phyloP scores from a whole-genome alignment of 352 stramenopile species.

The Sclerospora graminicola region DNA sequence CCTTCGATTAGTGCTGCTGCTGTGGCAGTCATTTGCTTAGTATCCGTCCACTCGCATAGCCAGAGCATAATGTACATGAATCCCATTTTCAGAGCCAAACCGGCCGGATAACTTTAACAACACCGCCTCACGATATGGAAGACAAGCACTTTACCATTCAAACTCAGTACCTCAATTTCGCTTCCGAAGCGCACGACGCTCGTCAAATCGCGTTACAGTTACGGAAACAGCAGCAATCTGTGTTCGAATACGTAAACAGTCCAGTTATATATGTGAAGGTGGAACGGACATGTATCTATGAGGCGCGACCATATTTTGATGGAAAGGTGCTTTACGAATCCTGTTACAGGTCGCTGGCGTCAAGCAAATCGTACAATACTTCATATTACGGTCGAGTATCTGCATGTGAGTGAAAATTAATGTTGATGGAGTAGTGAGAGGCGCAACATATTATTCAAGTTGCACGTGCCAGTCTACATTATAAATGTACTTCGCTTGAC shows the following conservation, averaged over 20 bases:
- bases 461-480: too few relatives aligned
- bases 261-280: too few relatives aligned
- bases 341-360: too few relatives aligned
- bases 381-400: too few relatives aligned
- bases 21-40: conserved; percentile 38
- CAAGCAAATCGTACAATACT: too few relatives aligned
- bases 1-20: conserved; percentile 19
- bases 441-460: too few relatives aligned
- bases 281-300: background rate
- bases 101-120: conserved; percentile 37
- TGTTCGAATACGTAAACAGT: conserved; percentile 13
- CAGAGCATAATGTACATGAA: conserved; percentile 51
- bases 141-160: conserved; percentile 36
- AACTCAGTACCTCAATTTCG: conserved; percentile 42
- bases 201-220: conserved; percentile 29
- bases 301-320: background rate
- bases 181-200: conserved; percentile 33
- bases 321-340: too few relatives aligned
- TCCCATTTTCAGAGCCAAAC: conserved; percentile 24
- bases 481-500: too few relatives aligned
- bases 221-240: conserved; percentile 19
- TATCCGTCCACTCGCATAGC: conserved; percentile 45
- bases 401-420: too few relatives aligned
- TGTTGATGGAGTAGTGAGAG: too few relatives aligned
- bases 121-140: conserved; percentile 8